Evolutionary conservation across 1,284 basidiomycete genomes (phyloP).

Genomic region (Ganoderma leucocontextum): DNA sequence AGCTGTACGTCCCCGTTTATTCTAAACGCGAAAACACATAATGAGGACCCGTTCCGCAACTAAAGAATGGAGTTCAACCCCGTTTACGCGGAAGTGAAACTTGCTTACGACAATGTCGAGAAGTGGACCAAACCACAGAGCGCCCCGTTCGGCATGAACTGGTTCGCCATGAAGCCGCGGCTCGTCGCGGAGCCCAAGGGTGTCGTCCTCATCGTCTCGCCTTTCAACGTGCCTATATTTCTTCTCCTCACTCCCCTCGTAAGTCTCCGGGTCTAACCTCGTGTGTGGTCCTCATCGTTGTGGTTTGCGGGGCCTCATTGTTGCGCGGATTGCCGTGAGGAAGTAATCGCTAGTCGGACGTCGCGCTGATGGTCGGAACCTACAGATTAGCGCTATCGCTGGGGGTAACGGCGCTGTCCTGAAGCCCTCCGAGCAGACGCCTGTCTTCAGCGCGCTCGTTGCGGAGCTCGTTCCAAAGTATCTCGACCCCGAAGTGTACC

Average conservation of each 20-base stretch:
- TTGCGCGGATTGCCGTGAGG: background rate
- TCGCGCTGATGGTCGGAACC: too few relatives aligned
- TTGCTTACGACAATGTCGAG: slow-evolving; percentile 71
- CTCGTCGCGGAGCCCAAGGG: slow-evolving; percentile 83
- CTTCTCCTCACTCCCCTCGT: slow-evolving; percentile 62
- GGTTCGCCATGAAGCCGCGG: slow-evolving; percentile 62
- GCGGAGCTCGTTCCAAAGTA: slow-evolving; percentile 84
- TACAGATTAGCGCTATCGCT: slow-evolving; percentile 78
- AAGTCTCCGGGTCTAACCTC: slow-evolving; percentile 24
- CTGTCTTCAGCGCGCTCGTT: slow-evolving; percentile 71
- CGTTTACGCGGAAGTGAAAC: slow-evolving; percentile 66
- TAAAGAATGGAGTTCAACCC: slow-evolving; percentile 64
- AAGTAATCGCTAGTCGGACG: background rate
- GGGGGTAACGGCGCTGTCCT: slow-evolving; percentile 80
- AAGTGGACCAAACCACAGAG: slow-evolving; percentile 71
- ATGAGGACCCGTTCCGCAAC: background rate
- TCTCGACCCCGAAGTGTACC: slow-evolving; percentile 76
- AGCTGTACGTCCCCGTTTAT: slow-evolving; percentile 54
- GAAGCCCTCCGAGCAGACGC: slow-evolving; percentile 86
- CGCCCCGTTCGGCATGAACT: slow-evolving; percentile 62
- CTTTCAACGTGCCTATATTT: slow-evolving; percentile 64
- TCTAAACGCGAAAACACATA: background rate
- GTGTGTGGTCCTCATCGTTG: background rate
- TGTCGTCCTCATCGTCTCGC: slow-evolving; percentile 66
- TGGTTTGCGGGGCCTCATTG: too few relatives aligned